A percentile compares a stretch with the other conserved stretches of the same genome.
These are phyloP conservation scores for Cladophialophora yegresii DNA, from an alignment of 2,329 filamentous ascomycete genomes.

Conservation along the genomic window DNA sequence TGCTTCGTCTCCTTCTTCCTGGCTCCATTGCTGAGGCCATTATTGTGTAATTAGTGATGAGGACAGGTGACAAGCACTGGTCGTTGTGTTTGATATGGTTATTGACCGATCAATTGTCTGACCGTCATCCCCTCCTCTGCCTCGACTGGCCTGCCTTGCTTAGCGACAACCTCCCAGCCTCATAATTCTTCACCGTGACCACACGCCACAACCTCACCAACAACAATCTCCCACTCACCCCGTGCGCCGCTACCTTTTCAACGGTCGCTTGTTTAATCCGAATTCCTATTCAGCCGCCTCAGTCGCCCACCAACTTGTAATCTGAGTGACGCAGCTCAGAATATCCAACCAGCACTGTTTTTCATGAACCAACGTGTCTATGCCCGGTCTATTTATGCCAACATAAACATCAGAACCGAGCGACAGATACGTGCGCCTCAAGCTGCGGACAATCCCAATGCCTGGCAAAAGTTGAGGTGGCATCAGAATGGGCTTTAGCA, in stretches of 20 bases:
- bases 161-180: conserved; percentile 27
- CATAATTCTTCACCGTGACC: conserved; percentile 24
- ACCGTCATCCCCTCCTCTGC: not conserved
- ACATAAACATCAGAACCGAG: conserved; percentile 12
- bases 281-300: not conserved
- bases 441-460: conserved; percentile 24
- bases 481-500: conserved; percentile 52
- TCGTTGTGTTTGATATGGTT: conserved; percentile 2
- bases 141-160: not conserved
- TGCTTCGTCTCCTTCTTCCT: conserved; percentile 14
- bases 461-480: conserved; percentile 19
- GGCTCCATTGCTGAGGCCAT: not conserved
- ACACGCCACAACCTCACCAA: not conserved
- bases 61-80: not conserved
- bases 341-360: not conserved
- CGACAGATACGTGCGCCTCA: conserved; percentile 17
- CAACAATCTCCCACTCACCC: conserved; percentile 9
- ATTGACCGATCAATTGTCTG: not conserved
- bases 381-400: not conserved
- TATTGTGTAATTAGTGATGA: conserved; percentile 16
- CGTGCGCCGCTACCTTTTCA: conserved; percentile 14
- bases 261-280: not conserved
- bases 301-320: not conserved
- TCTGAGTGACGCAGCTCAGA: not conserved
- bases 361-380: conserved; percentile 16